Evolutionary conservation across 139 green algal species (phyloP), one percentile per base, ranked within the genome.

Genomic region (Chlamydomonas sphaeroides): DNA sequence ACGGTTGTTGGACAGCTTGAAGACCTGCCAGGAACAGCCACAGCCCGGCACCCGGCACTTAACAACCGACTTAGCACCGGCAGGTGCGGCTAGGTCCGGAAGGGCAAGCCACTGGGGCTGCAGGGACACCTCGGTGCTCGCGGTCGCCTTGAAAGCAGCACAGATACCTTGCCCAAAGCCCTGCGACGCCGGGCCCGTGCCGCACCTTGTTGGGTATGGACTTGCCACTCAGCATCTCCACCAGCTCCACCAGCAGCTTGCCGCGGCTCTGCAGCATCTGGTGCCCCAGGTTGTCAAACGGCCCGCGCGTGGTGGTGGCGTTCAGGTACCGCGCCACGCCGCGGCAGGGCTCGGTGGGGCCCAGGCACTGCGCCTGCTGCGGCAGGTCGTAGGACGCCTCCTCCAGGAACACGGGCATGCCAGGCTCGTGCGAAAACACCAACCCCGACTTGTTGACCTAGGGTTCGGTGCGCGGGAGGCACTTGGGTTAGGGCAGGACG

Each of bases 201-300:
- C 68, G 3, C 30, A 89, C 88, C 87, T 90, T 94, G 57, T 79
- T 68, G 35, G 68, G 87, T 59, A 94, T 59, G 11, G 78, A 48
- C 84, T 94, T 95, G 33, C 93, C 93, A 38, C 78, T 87, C 26
- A 96, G 88, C 66, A 88, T 38, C 86, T 96, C 91, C 33, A 96
- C 76, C 32, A 97, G 57, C 66, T 97, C 94, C 18, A 93, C 49
- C 49, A 96, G 66, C 75, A 91, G 66, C 68, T 90, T 90, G 36
- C 94, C 94, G 23, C 87, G 85, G 28, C 80, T 91, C 0, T 49
- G 48, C 48, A 89, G 28, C 71, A 95, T 84, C 56, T 93, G 85
- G 36, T 26, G n/a, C 0, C 69, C 57, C 36, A 96, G 62, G 59
- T 93, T 78, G 35, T 85, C 73, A 33, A 91, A 72, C 7, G 57